Evolutionary conservation across 2,329 filamentous ascomycete species (phyloP), one percentile per base, ranked within the genome.

Genomic region (Diaporthe sp.): DNA sequence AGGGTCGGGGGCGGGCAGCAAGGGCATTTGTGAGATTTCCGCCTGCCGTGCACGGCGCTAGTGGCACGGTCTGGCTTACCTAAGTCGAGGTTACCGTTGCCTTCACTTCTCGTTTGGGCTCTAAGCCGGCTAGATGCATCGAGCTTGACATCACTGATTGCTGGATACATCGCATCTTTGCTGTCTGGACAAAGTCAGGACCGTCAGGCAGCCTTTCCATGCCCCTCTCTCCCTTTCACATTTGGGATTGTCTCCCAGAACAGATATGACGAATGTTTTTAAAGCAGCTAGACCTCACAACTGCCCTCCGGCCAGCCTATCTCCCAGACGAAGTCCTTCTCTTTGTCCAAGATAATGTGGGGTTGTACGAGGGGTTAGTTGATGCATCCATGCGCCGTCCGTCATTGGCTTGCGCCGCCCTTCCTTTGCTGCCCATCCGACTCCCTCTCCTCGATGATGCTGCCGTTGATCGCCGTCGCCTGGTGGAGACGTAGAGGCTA

Each of bases 261-360:
- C 79, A 79, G 87, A 86, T 83, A 88, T 90, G 87, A 94, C 95
- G 94, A 89, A 98, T 98, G 96, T 98, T 98, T 91, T 90, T 98
- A 89, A 96, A 97, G 89, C 92, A 94, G 81, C 91, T 98, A 84
- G 96, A 99, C 86, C 91, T 99, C 82, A 99, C 97, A 75, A 98
- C 96, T 87, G 97, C 97, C 83, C 91, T 98, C 83, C 94, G 97
- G 89, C 97, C 97, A 81, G 94, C 93, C 77, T 94, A 98, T 83
- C 91, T 98, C 79, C 94, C 95, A 82, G 97, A 98, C 88, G 97
- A 99, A 90, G 94, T 95, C 79, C 89, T 98, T 73, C 90, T 99
- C 76, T 98, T 98, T 86, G 96, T 99, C 75, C 96, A 98, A 87
- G 96, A 98, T 89, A 96, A 95, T 84, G 96, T 99, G 81, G 97